These are phyloP conservation scores for Heterobasidion annosum DNA, from an alignment of 1,284 basidiomycete species.

Conservation along the genomic window DNA sequence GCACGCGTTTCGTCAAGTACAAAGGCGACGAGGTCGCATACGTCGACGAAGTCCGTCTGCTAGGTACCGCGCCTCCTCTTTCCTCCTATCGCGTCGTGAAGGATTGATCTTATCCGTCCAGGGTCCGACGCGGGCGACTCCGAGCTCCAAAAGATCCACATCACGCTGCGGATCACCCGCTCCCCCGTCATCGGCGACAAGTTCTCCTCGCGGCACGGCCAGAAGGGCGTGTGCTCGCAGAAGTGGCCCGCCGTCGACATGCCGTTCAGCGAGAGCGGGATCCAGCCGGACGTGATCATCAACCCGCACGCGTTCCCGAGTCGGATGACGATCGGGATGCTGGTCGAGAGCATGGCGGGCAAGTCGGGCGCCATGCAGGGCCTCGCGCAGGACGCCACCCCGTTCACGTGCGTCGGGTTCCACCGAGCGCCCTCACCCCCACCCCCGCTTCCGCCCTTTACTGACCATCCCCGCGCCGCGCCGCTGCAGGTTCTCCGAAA, in stretches of 20 bases:
- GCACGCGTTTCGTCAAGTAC: slow-evolving; percentile 88
- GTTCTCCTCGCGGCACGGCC: slow-evolving; percentile 97
- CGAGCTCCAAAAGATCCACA: slow-evolving; percentile 89
- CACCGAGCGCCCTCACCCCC: background rate
- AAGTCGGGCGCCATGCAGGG: slow-evolving; percentile 99
- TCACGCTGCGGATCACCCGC: slow-evolving; percentile 91
- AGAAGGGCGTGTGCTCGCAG: slow-evolving; percentile 99
- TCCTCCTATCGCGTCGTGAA: background rate
- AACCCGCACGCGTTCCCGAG: slow-evolving; percentile 99
- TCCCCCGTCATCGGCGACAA: slow-evolving; percentile 99
- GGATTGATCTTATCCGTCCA: slow-evolving; percentile 19
- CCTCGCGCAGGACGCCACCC: slow-evolving; percentile 95
- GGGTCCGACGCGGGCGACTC: slow-evolving; percentile 82
- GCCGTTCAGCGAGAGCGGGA: slow-evolving; percentile 98
- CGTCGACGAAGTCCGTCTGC: slow-evolving; percentile 86
- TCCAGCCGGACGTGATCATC: slow-evolving; percentile 99
- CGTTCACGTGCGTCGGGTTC: slow-evolving; percentile 69
- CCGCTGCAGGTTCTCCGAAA: slow-evolving; percentile 76
- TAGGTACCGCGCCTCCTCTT: slow-evolving; percentile 47
- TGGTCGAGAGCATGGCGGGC: slow-evolving; percentile 98
- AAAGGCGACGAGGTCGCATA: slow-evolving; percentile 94
- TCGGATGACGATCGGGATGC: slow-evolving; percentile 99
- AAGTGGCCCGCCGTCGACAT: slow-evolving; percentile 98
- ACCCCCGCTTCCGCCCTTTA: background rate
- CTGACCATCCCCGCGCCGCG: slow-evolving; percentile 1